phyloP scores from a whole-genome alignment of 192 early-diverging fungal genomes.

The Paraglomus brasilianum region DNA sequence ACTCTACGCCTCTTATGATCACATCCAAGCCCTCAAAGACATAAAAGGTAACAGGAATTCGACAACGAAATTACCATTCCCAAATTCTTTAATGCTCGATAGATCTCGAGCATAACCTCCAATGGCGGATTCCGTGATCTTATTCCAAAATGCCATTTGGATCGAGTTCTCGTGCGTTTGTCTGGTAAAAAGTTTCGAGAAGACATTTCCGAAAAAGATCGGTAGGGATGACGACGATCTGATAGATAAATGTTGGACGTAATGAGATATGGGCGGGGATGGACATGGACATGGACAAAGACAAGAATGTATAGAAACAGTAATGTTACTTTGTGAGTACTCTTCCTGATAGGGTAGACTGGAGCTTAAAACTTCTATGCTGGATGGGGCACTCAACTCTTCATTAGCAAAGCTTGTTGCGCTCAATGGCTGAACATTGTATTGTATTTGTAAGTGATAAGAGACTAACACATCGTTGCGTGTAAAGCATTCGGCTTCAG shows the following conservation, averaged over 20 bases:
- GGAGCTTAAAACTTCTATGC: slow-evolving; percentile 57
- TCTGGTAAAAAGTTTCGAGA: slow-evolving; percentile 20
- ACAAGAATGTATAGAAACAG: slow-evolving; percentile 36
- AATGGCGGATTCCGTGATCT: slow-evolving; percentile 84
- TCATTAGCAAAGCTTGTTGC: not conserved
- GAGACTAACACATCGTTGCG: no score
- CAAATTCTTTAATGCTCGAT: slow-evolving; percentile 84
- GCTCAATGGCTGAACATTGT: not conserved
- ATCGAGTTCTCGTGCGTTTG: slow-evolving; percentile 48
- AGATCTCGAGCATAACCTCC: slow-evolving; percentile 98
- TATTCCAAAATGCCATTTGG: slow-evolving; percentile 99
- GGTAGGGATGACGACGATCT: not conserved
- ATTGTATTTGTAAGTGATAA: no score
- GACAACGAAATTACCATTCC: slow-evolving; percentile 60
- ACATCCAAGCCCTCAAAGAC: not conserved
- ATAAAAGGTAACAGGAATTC: not conserved
- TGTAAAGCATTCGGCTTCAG: no score
- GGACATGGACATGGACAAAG: slow-evolving; percentile 31
- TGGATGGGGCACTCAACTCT: slow-evolving; percentile 40
- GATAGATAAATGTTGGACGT: slow-evolving; percentile 30
- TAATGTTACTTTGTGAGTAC: slow-evolving; percentile 31
- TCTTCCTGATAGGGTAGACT: slow-evolving; percentile 51
- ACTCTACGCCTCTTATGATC: not conserved
- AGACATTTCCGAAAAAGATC: no score
- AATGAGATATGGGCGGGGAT: slow-evolving; percentile 3